Conservation (phyloP, 2,329 filamentous ascomycete genomes). For the Colletotrichum siamense region DNA sequence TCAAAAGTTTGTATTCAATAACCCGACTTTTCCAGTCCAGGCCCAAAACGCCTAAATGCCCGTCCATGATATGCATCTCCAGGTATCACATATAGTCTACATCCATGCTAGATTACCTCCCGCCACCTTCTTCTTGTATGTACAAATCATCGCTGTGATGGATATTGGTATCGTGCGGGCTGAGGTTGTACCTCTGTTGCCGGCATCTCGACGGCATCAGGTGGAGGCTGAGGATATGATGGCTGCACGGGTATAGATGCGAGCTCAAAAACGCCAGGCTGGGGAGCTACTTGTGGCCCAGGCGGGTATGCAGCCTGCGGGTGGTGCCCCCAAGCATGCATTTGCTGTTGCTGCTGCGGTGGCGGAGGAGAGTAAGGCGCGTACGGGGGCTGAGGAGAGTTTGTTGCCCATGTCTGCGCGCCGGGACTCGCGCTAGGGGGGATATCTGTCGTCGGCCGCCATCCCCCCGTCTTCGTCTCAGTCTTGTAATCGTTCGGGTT, state of each 20-base stretch:
- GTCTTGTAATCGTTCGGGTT: neutral
- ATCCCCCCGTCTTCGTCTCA: neutral
- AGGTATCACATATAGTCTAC: neutral
- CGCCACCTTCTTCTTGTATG: neutral
- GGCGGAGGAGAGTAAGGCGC: neutral
- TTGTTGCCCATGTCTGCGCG: conserved; percentile 12
- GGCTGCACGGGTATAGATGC: conserved; percentile 12
- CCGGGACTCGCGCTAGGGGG: neutral
- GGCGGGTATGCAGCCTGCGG: conserved; percentile 1
- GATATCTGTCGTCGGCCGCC: neutral
- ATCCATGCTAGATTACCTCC: neutral
- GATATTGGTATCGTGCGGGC: neutral
- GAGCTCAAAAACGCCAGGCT: conserved; percentile 20
- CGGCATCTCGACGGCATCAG: conserved; percentile 20
- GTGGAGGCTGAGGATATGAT: neutral
- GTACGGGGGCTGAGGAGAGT: neutral
- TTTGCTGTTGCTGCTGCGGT: neutral
- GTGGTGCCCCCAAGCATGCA: conserved; percentile 10
- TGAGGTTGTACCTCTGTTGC: conserved; percentile 3
- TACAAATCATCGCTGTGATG: neutral
- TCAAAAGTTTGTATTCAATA: neutral
- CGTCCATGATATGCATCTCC: neutral
- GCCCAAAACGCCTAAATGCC: neutral
- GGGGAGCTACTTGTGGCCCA: neutral
- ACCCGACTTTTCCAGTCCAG: neutral